A percentile compares a stretch with the other conserved stretches of the same genome.
These are phyloP conservation scores for Aethionema arabicum DNA, from an alignment of 345 rosid genomes.

Conservation along the genomic window DNA sequence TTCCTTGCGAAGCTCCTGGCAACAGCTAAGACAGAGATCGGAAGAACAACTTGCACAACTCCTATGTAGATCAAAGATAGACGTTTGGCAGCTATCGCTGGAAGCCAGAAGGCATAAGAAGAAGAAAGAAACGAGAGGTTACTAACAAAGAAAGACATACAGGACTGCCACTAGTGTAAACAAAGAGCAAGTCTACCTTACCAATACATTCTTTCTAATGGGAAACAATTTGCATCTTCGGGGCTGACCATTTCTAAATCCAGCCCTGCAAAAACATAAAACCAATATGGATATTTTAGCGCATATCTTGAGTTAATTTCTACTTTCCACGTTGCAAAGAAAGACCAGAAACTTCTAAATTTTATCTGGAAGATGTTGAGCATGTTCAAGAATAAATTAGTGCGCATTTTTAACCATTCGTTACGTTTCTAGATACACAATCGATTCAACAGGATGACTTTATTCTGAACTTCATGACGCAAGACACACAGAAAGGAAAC, in stretches of 20 bases:
- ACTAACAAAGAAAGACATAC: neutral
- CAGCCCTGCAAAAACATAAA: conserved; percentile 22
- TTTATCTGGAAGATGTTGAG: neutral
- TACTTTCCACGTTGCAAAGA: neutral
- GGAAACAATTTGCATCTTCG: neutral
- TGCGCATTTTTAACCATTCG: too few species aligned
- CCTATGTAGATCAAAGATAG: conserved; percentile 45
- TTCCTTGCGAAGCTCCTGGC: too few species aligned
- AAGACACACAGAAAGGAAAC: too few species aligned
- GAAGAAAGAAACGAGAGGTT: neutral
- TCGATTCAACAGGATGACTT: too few species aligned
- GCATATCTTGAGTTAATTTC: neutral
- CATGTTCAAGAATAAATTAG: too few species aligned
- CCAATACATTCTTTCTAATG: conserved; percentile 57
- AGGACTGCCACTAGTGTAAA: neutral
- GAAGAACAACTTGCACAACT: too few species aligned
- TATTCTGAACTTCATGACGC: too few species aligned
- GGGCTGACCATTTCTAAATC: conserved; percentile 21
- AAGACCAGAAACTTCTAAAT: neutral
- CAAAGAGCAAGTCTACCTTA: conserved; percentile 25
- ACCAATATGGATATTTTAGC: neutral
- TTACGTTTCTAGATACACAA: too few species aligned
- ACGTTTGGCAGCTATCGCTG: conserved; percentile 63
- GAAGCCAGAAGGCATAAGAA: conserved; percentile 4
- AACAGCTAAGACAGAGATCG: too few species aligned